Base-by-base conservation (phyloP, 768 basidiomycete genomes). In the Termitomyces sp. region DNA sequence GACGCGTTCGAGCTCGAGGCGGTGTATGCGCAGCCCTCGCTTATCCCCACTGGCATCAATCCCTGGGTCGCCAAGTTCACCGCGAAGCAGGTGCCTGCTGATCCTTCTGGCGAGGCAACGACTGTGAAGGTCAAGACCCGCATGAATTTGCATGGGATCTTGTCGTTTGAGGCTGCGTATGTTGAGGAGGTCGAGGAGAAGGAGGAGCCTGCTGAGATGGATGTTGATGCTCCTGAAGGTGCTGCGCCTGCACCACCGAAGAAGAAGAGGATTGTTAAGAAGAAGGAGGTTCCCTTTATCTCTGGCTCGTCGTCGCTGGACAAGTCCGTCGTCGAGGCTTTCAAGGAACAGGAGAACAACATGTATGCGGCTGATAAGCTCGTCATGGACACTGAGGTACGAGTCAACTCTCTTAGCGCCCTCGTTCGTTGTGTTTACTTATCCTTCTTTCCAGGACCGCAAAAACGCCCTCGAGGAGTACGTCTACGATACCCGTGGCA, bases 401-500 rank as follows among this genome's bases (percentile, higher is more conserved):
- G 82, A 75, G 58, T 35, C 45, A 19, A 27, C 50, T 64, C 14
- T 37, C 1, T 29, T 3, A 12, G n/a, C 23, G 34, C 53, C 16
- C 10, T 1, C 53, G 52, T 4, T 29, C 9, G 51, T 5, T 42
- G n/a, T n/a, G 16, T 51, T 19, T 55, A 62, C 10, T 27, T 40
- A 50, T 45, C 47, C 53, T 43, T 38, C 19, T 0, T 6, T 37
- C 27, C 53, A 96, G 93, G 92, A 98, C 73, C 87, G 92, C 73
- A 99, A 98, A 78, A 99, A 99, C 69, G 95, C 95, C 4, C 86
- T 99, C 14, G 96, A 99, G 76, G 97, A 98, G 75, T 98, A 96
- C 77, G 90, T 98, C 57, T 98, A 98, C 75, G 96, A 98, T 72
- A 94, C 82, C 67, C 90, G 95, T 38, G 78, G 84, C 73, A 96